A percentile compares a stretch with the other conserved stretches of the same genome.
These are phyloP conservation scores for Taxillus chinensis DNA, from an alignment of 164 flowering plant species.

Conservation along the genomic window DNA sequence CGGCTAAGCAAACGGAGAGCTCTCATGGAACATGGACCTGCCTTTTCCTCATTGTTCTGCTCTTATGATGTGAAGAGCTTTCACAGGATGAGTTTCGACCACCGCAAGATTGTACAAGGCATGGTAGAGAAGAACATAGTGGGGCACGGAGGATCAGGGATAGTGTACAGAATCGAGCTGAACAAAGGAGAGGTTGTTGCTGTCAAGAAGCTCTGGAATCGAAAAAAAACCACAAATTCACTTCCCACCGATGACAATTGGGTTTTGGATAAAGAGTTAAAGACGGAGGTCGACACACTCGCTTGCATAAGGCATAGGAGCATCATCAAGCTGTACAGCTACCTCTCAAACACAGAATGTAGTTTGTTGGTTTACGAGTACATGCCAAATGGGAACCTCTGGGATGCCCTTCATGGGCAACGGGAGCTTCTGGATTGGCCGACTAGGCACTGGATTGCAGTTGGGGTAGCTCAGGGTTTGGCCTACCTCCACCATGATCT, in stretches of 20 bases:
- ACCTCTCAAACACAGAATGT: conserved; percentile 57
- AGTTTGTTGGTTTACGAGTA: conserved; percentile 80
- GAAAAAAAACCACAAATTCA: conserved; percentile 39
- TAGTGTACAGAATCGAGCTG: conserved; percentile 69
- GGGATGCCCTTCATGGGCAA: conserved; percentile 80
- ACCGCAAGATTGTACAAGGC: conserved; percentile 52
- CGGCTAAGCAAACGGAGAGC: conserved; percentile 28
- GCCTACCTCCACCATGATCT: conserved; percentile 95
- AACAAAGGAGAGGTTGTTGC: conserved; percentile 65
- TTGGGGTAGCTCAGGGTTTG: conserved; percentile 87
- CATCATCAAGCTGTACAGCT: conserved; percentile 79
- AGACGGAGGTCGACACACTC: conserved; percentile 83
- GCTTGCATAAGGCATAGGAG: conserved; percentile 91
- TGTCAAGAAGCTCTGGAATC: conserved; percentile 79
- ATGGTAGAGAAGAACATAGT: conserved; percentile 77
- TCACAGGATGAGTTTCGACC: conserved; percentile 59
- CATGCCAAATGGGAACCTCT: conserved; percentile 93
- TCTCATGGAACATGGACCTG: conserved; percentile 33
- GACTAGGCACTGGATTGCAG: conserved; percentile 66
- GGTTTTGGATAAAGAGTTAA: conserved; percentile 48
- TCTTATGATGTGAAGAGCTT: conserved; percentile 71
- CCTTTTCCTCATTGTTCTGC: conserved; percentile 38
- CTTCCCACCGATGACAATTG: conserved; percentile 33
- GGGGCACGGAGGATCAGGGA: conserved; percentile 92
- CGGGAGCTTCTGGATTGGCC: conserved; percentile 69